Evolutionary conservation across 75 land plant species (phyloP).

Genomic region (Selaginella tamariscina): DNA sequence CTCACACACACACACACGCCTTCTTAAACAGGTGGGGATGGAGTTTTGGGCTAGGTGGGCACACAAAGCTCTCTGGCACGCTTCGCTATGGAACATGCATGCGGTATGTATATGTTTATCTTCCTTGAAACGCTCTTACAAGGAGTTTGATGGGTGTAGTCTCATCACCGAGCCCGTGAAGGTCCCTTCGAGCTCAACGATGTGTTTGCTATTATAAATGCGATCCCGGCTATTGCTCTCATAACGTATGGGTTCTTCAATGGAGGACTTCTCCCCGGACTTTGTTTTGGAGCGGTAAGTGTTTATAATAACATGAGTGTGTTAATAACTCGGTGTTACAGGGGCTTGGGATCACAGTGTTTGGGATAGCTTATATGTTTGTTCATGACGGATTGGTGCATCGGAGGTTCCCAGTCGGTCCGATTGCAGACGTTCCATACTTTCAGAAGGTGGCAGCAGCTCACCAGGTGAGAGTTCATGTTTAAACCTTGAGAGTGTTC

Average conservation of each 20-base stretch:
- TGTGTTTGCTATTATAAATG: constrained; percentile 24
- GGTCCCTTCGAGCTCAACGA: constrained; percentile 29
- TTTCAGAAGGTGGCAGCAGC: constrained; percentile 20
- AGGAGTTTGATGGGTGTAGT: constrained; percentile 14
- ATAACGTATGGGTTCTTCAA: constrained; percentile 20
- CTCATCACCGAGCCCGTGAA: constrained; percentile 25
- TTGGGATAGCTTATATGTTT: constrained; percentile 27
- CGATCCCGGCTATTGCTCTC: constrained; percentile 23
- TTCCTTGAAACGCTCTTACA: not conserved
- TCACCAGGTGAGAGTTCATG: constrained; percentile 20
- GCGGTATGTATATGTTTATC: constrained; percentile 14
- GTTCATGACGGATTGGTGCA: constrained; percentile 28
- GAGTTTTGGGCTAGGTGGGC: constrained; percentile 31
- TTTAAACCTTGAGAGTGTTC: not conserved
- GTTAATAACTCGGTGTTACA: not conserved
- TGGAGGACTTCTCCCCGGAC: constrained; percentile 23
- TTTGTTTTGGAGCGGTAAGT: constrained; percentile 22
- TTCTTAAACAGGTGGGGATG: constrained; percentile 23
- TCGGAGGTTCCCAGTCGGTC: constrained; percentile 22
- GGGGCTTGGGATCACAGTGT: constrained; percentile 22
- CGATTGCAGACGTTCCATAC: constrained; percentile 20
- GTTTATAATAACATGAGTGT: not conserved
- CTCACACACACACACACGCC: not conserved
- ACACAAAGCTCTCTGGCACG: constrained; percentile 24
- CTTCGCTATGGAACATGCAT: constrained; percentile 25